A percentile compares a stretch with the other conserved stretches of the same genome.
Evolutionary conservation across 1,284 basidiomycete genomes (phyloP).

Genomic region (Macrocybe sp.): DNA sequence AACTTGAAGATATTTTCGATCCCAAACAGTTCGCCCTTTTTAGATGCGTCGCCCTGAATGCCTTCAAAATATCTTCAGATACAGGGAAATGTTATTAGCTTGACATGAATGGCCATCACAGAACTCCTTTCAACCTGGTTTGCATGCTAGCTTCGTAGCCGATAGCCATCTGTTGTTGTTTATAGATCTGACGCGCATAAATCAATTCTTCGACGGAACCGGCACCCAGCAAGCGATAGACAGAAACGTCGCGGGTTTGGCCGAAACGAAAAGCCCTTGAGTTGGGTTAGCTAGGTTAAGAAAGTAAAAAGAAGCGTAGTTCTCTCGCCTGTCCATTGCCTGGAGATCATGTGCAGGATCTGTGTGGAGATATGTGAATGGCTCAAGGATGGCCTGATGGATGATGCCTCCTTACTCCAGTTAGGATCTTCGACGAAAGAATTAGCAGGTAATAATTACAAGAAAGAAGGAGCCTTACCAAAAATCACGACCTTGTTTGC

Average conservation of each 20-base stretch:
- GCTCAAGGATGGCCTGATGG: background rate
- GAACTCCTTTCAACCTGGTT: conserved; percentile 46
- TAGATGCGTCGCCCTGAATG: conserved; percentile 68
- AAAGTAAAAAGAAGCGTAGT: background rate
- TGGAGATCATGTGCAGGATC: conserved; percentile 86
- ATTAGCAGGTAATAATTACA: conserved; percentile 3
- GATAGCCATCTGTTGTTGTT: conserved; percentile 86
- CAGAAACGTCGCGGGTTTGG: conserved; percentile 81
- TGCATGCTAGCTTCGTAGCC: conserved; percentile 80
- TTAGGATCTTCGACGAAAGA: conserved; percentile 62
- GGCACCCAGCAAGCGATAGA: conserved; percentile 80
- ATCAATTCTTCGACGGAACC: conserved; percentile 86
- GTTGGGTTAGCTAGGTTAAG: background rate
- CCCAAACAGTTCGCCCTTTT: conserved; percentile 80
- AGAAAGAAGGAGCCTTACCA: conserved; percentile 33
- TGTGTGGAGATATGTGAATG: conserved; percentile 21
- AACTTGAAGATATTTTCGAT: conserved; percentile 78
- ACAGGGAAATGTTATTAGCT: background rate
- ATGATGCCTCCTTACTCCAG: conserved; percentile 63
- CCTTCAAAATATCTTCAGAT: conserved; percentile 69
- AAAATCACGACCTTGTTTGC: conserved; percentile 87
- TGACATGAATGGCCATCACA: background rate
- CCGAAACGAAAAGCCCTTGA: conserved; percentile 77
- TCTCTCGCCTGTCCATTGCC: conserved; percentile 69
- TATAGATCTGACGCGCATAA: conserved; percentile 83